Conservation (phyloP, 2,329 filamentous ascomycete genomes). For the Phialophora verrucosa region DNA sequence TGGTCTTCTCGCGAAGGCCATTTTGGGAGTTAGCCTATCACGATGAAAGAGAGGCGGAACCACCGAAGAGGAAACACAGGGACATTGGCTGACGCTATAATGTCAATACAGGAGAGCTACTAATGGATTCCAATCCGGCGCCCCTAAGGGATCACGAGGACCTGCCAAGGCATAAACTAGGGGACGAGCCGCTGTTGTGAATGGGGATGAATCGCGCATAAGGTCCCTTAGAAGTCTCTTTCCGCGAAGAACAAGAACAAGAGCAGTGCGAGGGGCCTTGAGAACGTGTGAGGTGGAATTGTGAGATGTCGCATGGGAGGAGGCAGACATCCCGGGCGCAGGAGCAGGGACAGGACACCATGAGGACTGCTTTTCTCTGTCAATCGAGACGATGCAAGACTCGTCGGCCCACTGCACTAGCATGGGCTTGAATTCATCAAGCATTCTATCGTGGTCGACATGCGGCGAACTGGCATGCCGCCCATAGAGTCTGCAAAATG, state of each 20-base stretch:
- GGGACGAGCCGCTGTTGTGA: conserved; percentile 8
- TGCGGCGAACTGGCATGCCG: background rate
- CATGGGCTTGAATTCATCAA: background rate
- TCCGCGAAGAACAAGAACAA: background rate
- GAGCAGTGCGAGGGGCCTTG: background rate
- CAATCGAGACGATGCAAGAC: background rate
- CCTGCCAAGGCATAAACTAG: conserved; percentile 54
- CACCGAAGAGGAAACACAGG: background rate
- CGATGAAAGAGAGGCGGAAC: background rate
- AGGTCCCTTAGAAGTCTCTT: background rate
- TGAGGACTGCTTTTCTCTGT: background rate
- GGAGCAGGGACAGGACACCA: background rate
- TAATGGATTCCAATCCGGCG: conserved; percentile 95
- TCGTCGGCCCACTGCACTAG: background rate
- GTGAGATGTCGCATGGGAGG: background rate
- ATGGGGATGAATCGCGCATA: background rate
- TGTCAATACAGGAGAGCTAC: conserved; percentile 71
- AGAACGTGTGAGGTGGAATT: background rate
- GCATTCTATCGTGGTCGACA: background rate
- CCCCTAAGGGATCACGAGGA: conserved; percentile 80
- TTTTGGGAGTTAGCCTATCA: background rate
- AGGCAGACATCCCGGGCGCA: background rate
- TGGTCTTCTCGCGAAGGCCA: background rate
- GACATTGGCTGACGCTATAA: background rate
- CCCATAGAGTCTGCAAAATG: background rate